Conservation (phyloP, 2,329 filamentous ascomycete species). For the Alternaria panax region DNA sequence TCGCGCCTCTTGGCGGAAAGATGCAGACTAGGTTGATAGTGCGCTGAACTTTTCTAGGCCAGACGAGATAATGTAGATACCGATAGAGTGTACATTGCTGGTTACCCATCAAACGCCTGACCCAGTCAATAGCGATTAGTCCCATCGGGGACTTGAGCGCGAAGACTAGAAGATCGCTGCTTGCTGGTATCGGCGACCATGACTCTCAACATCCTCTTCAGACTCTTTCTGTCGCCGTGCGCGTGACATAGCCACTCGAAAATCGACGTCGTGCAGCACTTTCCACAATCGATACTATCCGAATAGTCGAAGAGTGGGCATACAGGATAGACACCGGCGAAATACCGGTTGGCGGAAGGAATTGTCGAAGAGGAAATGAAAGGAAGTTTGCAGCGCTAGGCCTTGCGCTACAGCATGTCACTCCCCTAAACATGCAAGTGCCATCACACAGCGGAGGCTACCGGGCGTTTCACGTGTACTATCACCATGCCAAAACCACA, state of each 20-base stretch:
- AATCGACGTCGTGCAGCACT: background rate
- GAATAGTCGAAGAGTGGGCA: background rate
- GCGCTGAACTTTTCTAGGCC: background rate
- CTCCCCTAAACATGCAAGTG: conserved; percentile 9
- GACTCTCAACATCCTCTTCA: background rate
- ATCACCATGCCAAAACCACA: conserved; percentile 1
- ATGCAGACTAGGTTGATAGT: background rate
- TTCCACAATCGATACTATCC: background rate
- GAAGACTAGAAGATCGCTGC: background rate
- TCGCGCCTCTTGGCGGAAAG: background rate
- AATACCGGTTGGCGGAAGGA: conserved; percentile 22
- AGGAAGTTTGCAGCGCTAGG: conserved; percentile 15
- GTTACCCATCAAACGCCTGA: background rate
- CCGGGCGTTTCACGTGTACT: conserved; percentile 22
- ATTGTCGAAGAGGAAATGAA: conserved; percentile 9
- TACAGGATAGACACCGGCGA: conserved; percentile 9
- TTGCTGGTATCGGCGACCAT: background rate
- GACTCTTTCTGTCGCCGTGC: background rate
- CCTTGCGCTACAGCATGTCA: conserved; percentile 15
- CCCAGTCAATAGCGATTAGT: background rate
- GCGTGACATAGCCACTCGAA: background rate
- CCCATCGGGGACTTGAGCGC: background rate
- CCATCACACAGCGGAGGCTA: conserved; percentile 9
- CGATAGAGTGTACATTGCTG: background rate
- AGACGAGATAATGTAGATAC: background rate